phyloP scores from a whole-genome alignment of 805 yeast genomes.

The Sugiyamaella boreocaroliniensis region DNA sequence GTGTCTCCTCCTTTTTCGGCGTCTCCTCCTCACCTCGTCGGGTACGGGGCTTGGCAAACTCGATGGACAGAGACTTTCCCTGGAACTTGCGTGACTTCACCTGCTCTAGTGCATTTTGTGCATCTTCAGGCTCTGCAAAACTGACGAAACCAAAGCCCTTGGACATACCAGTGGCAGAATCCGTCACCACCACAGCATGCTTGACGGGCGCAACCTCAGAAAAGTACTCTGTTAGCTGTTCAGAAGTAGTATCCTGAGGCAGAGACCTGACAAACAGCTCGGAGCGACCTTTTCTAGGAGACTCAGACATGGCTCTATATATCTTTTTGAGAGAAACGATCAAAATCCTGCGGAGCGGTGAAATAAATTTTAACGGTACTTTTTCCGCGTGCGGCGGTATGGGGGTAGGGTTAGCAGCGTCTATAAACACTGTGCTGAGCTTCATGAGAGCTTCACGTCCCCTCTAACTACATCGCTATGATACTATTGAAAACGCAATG shows the following conservation, averaged over 20 bases:
- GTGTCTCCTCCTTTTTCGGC: slow-evolving; percentile 14
- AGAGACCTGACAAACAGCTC: slow-evolving; percentile 75
- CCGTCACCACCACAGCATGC: slow-evolving; percentile 88
- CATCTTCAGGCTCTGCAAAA: slow-evolving; percentile 79
- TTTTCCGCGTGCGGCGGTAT: neutral
- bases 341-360: neutral
- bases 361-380: neutral
- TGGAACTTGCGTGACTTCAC: slow-evolving; percentile 62
- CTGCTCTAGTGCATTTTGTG: slow-evolving; percentile 62
- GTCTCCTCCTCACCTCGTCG: slow-evolving; percentile 37
- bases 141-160: slow-evolving; percentile 96
- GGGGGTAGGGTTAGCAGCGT: neutral
- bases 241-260: slow-evolving; percentile 75
- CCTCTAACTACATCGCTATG: neutral
- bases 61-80: slow-evolving; percentile 63
- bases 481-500: neutral
- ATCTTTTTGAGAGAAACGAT: neutral
- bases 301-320: too few species aligned
- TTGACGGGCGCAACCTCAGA: slow-evolving; percentile 91
- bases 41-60: slow-evolving; percentile 87
- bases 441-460: neutral
- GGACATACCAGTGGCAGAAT: slow-evolving; percentile 59
- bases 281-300: slow-evolving; percentile 11
- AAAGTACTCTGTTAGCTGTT: slow-evolving; percentile 74
- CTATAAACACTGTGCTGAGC: neutral